phyloP scores from a whole-genome alignment of 2,329 filamentous ascomycete species.

The Neonectria sp. region DNA sequence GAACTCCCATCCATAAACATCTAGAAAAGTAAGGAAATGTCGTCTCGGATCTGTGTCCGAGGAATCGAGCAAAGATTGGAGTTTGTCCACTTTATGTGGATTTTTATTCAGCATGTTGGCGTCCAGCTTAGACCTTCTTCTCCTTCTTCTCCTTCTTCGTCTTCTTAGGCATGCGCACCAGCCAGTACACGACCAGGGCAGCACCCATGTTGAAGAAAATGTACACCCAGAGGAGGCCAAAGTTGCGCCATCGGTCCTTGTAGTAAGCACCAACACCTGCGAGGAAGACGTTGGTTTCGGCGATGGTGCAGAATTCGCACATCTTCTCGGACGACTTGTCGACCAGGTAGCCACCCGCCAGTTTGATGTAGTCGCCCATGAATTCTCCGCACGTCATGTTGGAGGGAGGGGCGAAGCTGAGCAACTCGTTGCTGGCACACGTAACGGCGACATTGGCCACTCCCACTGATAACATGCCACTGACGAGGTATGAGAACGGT shows the following conservation, averaged over 20 bases:
- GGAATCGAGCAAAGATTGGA: conserved; percentile 16
- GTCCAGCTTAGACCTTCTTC: conserved; percentile 34
- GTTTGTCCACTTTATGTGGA: background rate
- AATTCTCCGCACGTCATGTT: conserved; percentile 74
- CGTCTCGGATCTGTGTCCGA: conserved; percentile 12
- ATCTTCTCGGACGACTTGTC: conserved; percentile 62
- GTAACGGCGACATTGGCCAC: conserved; percentile 76
- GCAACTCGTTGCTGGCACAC: conserved; percentile 80
- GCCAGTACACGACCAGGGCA: conserved; percentile 71
- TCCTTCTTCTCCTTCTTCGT: conserved; percentile 53
- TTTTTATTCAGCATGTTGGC: background rate
- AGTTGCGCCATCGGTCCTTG: conserved; percentile 77
- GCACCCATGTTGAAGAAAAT: conserved; percentile 71
- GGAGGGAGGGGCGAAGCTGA: conserved; percentile 73
- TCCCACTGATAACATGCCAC: conserved; percentile 79
- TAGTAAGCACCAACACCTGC: conserved; percentile 67
- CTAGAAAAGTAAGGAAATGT: conserved; percentile 19
- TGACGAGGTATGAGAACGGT: conserved; percentile 86
- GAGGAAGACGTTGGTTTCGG: conserved; percentile 68
- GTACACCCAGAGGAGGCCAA: conserved; percentile 74
- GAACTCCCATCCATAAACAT: conserved; percentile 20
- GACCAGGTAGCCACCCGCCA: conserved; percentile 67
- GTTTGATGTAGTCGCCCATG: conserved; percentile 64
- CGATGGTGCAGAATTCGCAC: conserved; percentile 72
- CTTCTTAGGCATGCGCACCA: conserved; percentile 64